Base-by-base conservation (phyloP, 1,284 basidiomycete genomes). In the Exsudoporus floridanus region DNA sequence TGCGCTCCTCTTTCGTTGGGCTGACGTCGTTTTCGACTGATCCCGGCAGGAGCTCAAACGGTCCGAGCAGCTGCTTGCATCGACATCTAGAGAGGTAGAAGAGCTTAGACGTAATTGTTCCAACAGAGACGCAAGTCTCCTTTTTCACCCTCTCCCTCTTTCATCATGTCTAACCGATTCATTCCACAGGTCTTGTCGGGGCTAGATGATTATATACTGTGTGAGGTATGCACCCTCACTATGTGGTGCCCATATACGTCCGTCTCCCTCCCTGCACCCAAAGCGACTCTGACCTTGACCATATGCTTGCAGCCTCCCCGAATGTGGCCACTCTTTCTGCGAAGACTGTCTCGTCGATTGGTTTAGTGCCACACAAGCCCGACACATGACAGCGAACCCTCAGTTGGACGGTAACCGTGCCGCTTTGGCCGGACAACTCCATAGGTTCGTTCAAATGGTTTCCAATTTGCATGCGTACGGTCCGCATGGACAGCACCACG, bases 291-390 rank as follows among this genome's bases (percentile, higher is more conserved):
- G 12, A 7, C 30, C 18, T 50, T 53, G 52, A 56, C 33, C 28
- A 41, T 28, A 28, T 52, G 19, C 38, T 31, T 4, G 7, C 57
- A 86, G 83, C 21, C 74, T 88, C 27, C 68, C 78, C 6, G 77
- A 75, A 36, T 90, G 87, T 50, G 87, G 87, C 6, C 87, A 90
- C 69, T 78, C 79, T 0, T 89, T 84, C 64, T 89, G 87, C 62
- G 70, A 78, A 55, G 64, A 63, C 7, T 90, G 87, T 58, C 72
- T 90, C 7, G 71, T 76, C 41, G 79, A 83, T 60, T 89, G 87
- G 87, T 87, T 90, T 60, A 70, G 68, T 52, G 77, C 78, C 8
- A 76, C 70, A 0, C 76, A 79, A 44, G 69, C 69, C 0, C 76
- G 78, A 53, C 80, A 84, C 59, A 71, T 81, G 59, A 58, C 66